These are phyloP conservation scores for Cutaneotrichosporon arboriforme DNA, from an alignment of 1,284 basidiomycete genomes.

Conservation along the genomic window DNA sequence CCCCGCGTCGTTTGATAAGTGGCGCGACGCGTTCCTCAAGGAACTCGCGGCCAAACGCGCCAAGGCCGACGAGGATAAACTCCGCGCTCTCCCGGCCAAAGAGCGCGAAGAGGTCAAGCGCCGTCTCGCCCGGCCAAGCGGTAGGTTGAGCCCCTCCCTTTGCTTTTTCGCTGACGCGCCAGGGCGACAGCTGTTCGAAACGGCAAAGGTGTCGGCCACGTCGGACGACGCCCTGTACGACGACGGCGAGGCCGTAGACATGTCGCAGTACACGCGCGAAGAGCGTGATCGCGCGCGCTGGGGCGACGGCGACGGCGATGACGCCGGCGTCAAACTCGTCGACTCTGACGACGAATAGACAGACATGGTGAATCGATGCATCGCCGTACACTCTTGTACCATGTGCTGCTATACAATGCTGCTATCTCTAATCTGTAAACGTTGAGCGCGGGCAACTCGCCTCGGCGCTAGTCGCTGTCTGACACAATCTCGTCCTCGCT, in stretches of 20 bases:
- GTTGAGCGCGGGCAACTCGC: too few species aligned
- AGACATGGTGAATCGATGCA: slow-evolving; percentile 2
- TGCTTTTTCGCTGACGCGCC: not conserved
- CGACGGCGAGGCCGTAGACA: slow-evolving; percentile 79
- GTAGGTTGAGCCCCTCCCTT: slow-evolving; percentile 49
- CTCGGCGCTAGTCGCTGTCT: slow-evolving; percentile 1
- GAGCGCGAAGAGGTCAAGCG: slow-evolving; percentile 84
- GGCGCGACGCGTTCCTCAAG: slow-evolving; percentile 72
- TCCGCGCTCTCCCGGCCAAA: slow-evolving; percentile 69
- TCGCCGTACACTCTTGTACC: not conserved
- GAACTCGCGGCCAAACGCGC: slow-evolving; percentile 59
- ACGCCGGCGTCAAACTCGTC: slow-evolving; percentile 11
- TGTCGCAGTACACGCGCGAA: slow-evolving; percentile 75
- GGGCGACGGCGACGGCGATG: slow-evolving; percentile 55
- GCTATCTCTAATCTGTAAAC: slow-evolving; percentile 1
- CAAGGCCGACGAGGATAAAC: slow-evolving; percentile 72
- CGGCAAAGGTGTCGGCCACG: slow-evolving; percentile 62
- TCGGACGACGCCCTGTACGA: slow-evolving; percentile 67
- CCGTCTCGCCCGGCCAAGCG: slow-evolving; percentile 60
- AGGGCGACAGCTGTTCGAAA: slow-evolving; percentile 87
- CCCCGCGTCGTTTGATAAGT: slow-evolving; percentile 67
- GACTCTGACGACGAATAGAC: slow-evolving; percentile 17
- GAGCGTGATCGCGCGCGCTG: slow-evolving; percentile 58
- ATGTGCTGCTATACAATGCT: not conserved
- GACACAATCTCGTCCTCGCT: slow-evolving; percentile 24